Conservation (phyloP, 1,284 basidiomycete species). For the Leccinum angustisporum region DNA sequence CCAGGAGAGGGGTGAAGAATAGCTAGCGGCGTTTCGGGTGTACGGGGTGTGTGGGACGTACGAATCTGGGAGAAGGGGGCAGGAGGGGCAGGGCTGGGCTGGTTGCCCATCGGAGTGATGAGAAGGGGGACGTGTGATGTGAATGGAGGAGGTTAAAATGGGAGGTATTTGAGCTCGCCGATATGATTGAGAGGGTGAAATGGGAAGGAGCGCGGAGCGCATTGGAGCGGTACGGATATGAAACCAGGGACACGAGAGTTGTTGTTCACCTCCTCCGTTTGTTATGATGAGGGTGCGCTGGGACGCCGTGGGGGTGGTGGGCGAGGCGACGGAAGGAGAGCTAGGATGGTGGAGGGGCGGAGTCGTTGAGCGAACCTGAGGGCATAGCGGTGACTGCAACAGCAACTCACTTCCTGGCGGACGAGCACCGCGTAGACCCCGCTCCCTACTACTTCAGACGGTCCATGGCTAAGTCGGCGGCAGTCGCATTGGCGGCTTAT, state of each 20-base stretch:
- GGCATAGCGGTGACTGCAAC: conserved; percentile 40
- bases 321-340: conserved; percentile 48
- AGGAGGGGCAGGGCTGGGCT: conserved; percentile 34
- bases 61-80: conserved; percentile 42
- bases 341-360: conserved; percentile 63
- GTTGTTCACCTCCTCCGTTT: conserved; percentile 48
- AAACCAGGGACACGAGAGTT: conserved; percentile 48
- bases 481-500: no score
- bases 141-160: conserved; percentile 59
- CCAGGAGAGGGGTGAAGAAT: conserved; percentile 36
- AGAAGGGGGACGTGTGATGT: conserved; percentile 48
- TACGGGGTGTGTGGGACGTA: conserved; percentile 47
- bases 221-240: conserved; percentile 53
- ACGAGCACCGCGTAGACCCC: no score
- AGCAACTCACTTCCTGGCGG: no score
- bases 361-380: conserved; percentile 42
- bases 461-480: no score
- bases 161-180: conserved; percentile 37
- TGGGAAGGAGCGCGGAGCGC: conserved; percentile 57
- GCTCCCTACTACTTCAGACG: no score
- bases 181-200: conserved; percentile 41
- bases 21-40: conserved; percentile 49
- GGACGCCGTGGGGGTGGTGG: conserved; percentile 55
- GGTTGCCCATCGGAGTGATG: conserved; percentile 39
- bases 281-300: conserved; percentile 56